Base-by-base conservation (phyloP, 2,329 filamentous ascomycete genomes). In the Sclerotinia subarctica region DNA sequence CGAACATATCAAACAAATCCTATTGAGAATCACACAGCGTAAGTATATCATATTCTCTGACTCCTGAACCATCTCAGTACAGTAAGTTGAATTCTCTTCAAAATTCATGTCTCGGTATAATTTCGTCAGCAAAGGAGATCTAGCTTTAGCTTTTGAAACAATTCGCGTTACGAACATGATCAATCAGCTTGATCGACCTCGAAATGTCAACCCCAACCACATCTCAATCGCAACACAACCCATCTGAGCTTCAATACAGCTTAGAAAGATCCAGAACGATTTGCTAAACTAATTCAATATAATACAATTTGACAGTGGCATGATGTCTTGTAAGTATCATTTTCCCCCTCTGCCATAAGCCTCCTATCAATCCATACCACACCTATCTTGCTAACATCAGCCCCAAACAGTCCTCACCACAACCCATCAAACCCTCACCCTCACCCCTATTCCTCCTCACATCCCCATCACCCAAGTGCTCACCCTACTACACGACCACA, bases 401-500 rank as follows among this genome's bases (percentile, higher is more conserved):
- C 51, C 21, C 13, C 62, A 67, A 54, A 52, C 69, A 72, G 70
- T 75, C 67, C 66, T 76, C 59, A 75, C 70, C 52, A 69, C 73
- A 47, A 71, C 72, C 57, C 70, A 69, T 32, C 65, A 71, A n/a
- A 72, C 74, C 32, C 47, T 70, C 24, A 72, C 86, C 64, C 87
- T 91, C 73, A 94, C 90, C n/a, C 88, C 91, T 38, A 83, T 96
- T 60, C 91, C 93, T 10, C 73, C 85, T 5, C 82, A 83, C 74
- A 85, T 94, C 70, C 83, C 87, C 54, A 87, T 90, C 68, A 82
- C 89, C 72, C 83, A 86, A 44, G 90, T 90, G 60, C 77, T 96
- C 70, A 81, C 86, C 65, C 90, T 92, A 74, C 88, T 96, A 32
- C 92, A 94, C 79, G 84, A 91, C 78, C 91, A 94, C 79, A 77